These are phyloP conservation scores for Microbotryum scabiosae DNA, from an alignment of 1,284 basidiomycete species.

Conservation along the genomic window DNA sequence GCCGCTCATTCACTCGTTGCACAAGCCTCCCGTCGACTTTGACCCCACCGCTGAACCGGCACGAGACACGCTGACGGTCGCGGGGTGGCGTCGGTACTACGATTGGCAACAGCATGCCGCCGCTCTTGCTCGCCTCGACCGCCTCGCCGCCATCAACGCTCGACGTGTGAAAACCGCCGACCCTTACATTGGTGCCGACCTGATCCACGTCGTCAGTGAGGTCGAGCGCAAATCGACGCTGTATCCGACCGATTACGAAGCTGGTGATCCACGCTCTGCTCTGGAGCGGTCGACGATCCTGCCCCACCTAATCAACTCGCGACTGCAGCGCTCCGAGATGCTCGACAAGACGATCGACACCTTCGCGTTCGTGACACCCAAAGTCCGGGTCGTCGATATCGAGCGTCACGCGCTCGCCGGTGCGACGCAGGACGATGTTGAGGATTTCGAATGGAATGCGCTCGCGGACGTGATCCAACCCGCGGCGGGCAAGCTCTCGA, in stretches of 20 bases:
- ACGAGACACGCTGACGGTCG: constrained; percentile 62
- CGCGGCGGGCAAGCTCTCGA: constrained; percentile 72
- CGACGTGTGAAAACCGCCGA: constrained; percentile 54
- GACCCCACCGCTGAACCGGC: constrained; percentile 33
- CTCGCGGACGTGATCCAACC: constrained; percentile 53
- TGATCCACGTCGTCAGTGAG: constrained; percentile 46
- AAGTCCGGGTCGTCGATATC: constrained; percentile 68
- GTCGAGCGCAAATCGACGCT: constrained; percentile 47
- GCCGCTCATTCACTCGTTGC: constrained; percentile 48
- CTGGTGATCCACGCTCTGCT: constrained; percentile 41
- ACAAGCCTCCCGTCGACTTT: constrained; percentile 13
- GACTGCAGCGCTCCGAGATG: constrained; percentile 52
- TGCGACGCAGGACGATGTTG: constrained; percentile 37
- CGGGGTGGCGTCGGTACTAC: constrained; percentile 58
- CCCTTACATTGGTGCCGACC: constrained; percentile 61
- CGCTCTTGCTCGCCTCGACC: constrained; percentile 56
- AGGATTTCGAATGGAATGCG: constrained; percentile 37
- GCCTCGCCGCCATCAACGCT: constrained; percentile 64
- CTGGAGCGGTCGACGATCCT: constrained; percentile 40
- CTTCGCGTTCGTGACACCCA: constrained; percentile 77
- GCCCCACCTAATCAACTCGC: constrained; percentile 57
- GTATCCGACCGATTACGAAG: constrained; percentile 51
- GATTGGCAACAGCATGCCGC: constrained; percentile 52
- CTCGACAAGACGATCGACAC: constrained; percentile 55
- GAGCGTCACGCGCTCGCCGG: constrained; percentile 54